Percentiles rank a stretch among this genome's conserved stretches.
phyloP scores from a whole-genome alignment of 2,329 filamentous ascomycete genomes.

The Rhynchosporium secalis region DNA sequence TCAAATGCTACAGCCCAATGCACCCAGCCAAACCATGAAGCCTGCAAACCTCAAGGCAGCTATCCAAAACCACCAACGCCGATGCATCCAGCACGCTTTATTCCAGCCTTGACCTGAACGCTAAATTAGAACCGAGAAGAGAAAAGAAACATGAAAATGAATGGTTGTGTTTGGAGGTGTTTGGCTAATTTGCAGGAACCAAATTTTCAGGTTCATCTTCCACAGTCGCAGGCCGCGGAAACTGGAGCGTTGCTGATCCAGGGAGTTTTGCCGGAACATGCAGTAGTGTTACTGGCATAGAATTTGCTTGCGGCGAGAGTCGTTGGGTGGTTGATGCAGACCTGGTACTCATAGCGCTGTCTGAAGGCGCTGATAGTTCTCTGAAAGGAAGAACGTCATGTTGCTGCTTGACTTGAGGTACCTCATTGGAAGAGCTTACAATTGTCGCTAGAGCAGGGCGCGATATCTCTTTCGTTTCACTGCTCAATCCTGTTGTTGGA shows the following conservation, averaged over 20 bases:
- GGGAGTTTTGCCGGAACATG: constrained; percentile 28
- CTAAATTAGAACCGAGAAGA: constrained; percentile 7
- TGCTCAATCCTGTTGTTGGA: constrained; percentile 12
- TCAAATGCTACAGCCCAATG: constrained; percentile 15
- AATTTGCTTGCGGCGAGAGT: constrained; percentile 27
- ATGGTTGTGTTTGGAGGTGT: neutral
- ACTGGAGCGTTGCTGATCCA: constrained; percentile 55
- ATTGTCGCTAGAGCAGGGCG: constrained; percentile 32
- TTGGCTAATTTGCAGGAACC: constrained; percentile 1
- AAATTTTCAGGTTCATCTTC: constrained; percentile 22
- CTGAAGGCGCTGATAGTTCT: constrained; percentile 25
- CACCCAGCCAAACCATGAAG: constrained; percentile 18
- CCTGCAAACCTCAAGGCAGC: constrained; percentile 7
- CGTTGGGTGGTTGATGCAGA: constrained; percentile 23
- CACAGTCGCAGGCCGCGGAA: constrained; percentile 42
- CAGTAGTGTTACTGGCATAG: constrained; percentile 29
- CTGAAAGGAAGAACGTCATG: constrained; percentile 20
- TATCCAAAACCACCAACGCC: constrained; percentile 16
- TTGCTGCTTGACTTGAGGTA: constrained; percentile 20
- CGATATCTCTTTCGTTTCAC: constrained; percentile 28
- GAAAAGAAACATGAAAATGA: constrained; percentile 3
- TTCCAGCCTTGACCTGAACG: constrained; percentile 1
- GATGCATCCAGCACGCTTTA: constrained; percentile 10
- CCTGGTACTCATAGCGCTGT: constrained; percentile 24
- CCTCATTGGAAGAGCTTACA: constrained; percentile 31